Percentiles rank a stretch among this genome's conserved stretches.
Conservation (phyloP, 345 rosid species). For the Sonneratia caseolaris region DNA sequence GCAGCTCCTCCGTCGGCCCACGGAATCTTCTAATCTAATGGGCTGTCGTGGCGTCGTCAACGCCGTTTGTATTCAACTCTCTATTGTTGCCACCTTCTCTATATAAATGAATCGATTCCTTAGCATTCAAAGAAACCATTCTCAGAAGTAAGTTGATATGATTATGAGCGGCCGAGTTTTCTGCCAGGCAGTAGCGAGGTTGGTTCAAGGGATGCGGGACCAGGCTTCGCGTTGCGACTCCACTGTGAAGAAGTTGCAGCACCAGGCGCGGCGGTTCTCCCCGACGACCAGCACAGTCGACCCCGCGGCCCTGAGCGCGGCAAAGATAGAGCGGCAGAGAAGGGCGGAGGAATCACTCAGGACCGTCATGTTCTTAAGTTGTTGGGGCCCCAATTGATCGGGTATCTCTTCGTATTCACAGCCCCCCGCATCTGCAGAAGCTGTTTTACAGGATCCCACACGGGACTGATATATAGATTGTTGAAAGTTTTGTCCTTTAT, state of each 20-base stretch:
- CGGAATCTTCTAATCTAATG: neutral
- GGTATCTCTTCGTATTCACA: too few relatives aligned
- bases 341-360: conserved; percentile 63
- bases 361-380: conserved; percentile 72
- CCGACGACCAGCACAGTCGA: conserved; percentile 22
- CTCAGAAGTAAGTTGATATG: conserved; percentile 13
- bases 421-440: too few relatives aligned
- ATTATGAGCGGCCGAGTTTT: conserved; percentile 18
- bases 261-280: conserved; percentile 36
- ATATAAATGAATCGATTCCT: neutral
- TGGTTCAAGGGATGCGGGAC: conserved; percentile 41
- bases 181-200: conserved; percentile 26
- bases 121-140: too few relatives aligned
- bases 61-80: neutral
- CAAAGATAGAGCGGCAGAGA: conserved; percentile 34
- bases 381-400: conserved; percentile 60
- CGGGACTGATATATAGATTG: too few relatives aligned
- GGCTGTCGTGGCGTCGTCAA: neutral
- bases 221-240: conserved; percentile 22
- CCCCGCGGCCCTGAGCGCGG: conserved; percentile 21
- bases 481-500: too few relatives aligned
- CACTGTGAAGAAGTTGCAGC: conserved; percentile 22
- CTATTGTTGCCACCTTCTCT: neutral
- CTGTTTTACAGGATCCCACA: too few relatives aligned
- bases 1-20: neutral